Conservation (phyloP, 1,284 basidiomycete genomes). For the Trichosporon asahii region DNA sequence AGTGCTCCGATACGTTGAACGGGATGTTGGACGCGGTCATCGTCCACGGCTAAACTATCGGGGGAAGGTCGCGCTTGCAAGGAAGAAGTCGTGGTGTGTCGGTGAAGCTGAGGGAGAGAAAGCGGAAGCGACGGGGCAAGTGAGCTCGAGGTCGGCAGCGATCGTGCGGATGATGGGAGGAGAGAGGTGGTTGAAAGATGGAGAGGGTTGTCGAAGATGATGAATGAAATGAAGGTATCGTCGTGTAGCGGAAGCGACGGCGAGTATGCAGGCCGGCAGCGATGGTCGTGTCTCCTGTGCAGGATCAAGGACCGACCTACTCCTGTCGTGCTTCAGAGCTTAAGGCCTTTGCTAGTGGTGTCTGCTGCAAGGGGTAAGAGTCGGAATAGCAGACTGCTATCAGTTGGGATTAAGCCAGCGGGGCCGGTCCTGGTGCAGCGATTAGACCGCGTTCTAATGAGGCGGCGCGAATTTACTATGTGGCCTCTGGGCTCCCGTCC, state of each 20-base stretch:
- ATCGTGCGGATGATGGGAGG: background rate
- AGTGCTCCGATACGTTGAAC: constrained; percentile 57
- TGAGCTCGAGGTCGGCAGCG: background rate
- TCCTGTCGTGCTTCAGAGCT: constrained; percentile 3
- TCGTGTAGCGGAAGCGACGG: constrained; percentile 1
- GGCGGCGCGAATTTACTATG: background rate
- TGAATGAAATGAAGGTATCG: background rate
- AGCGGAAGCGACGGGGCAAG: background rate
- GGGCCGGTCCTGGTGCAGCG: background rate
- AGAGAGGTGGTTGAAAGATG: background rate
- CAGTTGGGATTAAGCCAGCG: background rate
- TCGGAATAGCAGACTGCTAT: background rate
- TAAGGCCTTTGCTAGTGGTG: background rate
- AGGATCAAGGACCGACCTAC: background rate
- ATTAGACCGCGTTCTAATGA: background rate
- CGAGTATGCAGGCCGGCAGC: background rate
- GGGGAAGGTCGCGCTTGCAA: background rate
- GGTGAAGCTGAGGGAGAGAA: background rate
- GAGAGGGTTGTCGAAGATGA: background rate
- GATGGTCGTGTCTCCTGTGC: background rate
- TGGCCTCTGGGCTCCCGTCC: constrained; percentile 3
- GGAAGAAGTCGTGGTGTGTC: background rate
- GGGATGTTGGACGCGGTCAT: constrained; percentile 31
- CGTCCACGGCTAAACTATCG: background rate
- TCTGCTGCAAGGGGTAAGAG: constrained; percentile 5